These are phyloP conservation scores for Phialophora tarda DNA, from an alignment of 2,329 filamentous ascomycete genomes.

Conservation along the genomic window DNA sequence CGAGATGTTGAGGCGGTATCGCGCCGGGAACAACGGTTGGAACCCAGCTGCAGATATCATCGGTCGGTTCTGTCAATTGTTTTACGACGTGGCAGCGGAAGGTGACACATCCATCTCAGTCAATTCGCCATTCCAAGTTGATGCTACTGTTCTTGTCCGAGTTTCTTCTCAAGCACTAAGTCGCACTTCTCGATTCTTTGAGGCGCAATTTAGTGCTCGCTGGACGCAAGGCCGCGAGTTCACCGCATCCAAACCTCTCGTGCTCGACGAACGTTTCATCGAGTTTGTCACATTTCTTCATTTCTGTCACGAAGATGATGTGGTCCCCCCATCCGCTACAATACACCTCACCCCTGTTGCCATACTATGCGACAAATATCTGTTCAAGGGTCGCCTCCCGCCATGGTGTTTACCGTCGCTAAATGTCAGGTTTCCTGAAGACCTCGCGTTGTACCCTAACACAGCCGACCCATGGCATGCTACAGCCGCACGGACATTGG, in stretches of 20 bases:
- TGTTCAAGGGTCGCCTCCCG: constrained; percentile 9
- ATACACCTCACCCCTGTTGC: neutral
- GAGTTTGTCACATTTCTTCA: constrained; percentile 1
- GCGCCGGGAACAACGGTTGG: no score
- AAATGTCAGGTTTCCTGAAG: neutral
- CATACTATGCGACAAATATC: constrained; percentile 6
- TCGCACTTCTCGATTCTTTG: neutral
- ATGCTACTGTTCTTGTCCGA: neutral
- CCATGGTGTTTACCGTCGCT: neutral
- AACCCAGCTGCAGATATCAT: no score
- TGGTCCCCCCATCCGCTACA: neutral
- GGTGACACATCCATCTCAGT: constrained; percentile 2
- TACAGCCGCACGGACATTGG: neutral
- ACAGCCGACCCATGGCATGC: neutral
- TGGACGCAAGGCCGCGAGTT: neutral
- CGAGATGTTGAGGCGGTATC: no score
- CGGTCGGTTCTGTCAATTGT: no score
- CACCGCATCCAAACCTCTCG: neutral
- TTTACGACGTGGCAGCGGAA: constrained; percentile 5
- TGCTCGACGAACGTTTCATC: neutral
- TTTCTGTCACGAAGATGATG: neutral
- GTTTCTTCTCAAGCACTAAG: constrained; percentile 3
- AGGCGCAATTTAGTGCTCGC: neutral
- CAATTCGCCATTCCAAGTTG: neutral
- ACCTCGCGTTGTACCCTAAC: neutral